Conservation (phyloP, 1,284 basidiomycete genomes). For the Sanghuangporus sanghuang region DNA sequence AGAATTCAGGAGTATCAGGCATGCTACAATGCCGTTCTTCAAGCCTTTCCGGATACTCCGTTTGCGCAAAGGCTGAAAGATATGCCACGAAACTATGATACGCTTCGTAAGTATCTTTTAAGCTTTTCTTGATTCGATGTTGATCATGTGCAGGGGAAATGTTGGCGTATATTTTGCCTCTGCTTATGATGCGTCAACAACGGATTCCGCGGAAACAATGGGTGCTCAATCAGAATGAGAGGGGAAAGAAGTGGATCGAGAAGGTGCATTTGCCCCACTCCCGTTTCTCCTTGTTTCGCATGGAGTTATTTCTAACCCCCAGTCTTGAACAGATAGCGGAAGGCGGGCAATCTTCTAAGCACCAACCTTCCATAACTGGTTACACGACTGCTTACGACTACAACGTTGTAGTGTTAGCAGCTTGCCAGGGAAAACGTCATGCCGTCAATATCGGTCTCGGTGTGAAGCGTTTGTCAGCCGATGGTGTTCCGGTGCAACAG, state of each 20-base stretch:
- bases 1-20: slow-evolving; percentile 13
- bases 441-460: slow-evolving; percentile 72
- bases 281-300: not conserved
- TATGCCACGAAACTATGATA: slow-evolving; percentile 16
- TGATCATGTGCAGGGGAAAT: slow-evolving; percentile 46
- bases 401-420: slow-evolving; percentile 72
- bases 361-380: slow-evolving; percentile 67
- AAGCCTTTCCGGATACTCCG: slow-evolving; percentile 15
- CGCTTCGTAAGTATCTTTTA: slow-evolving; percentile 5
- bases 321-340: slow-evolving; percentile 34
- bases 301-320: not conserved
- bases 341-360: slow-evolving; percentile 53
- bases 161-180: slow-evolving; percentile 67
- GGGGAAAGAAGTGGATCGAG: slow-evolving; percentile 77
- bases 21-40: slow-evolving; percentile 17
- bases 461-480: slow-evolving; percentile 56
- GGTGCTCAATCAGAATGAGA: slow-evolving; percentile 53
- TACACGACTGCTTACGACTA: slow-evolving; percentile 67
- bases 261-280: slow-evolving; percentile 41
- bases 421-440: slow-evolving; percentile 69
- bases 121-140: not conserved
- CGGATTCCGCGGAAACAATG: slow-evolving; percentile 70
- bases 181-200: slow-evolving; percentile 79
- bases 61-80: slow-evolving; percentile 13
- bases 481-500: slow-evolving; percentile 47